Evolutionary conservation across 371 early-diverging fungal genomes (phyloP), one percentile per base, ranked within the genome.

Genomic region (Mycotypha africana): DNA sequence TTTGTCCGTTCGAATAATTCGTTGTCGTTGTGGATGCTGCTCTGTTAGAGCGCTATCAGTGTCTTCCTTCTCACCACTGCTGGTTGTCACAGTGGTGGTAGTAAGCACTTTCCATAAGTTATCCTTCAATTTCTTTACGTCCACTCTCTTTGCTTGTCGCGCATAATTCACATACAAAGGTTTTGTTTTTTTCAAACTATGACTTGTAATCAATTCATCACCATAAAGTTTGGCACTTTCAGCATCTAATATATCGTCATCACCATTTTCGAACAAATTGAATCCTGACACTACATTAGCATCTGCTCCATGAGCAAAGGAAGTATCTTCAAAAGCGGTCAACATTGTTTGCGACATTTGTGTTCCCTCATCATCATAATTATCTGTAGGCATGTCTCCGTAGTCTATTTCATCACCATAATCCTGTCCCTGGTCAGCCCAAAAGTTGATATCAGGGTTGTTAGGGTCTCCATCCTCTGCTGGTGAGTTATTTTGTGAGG

Each of bases 111-210:
- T 78, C 98, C 98, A 98, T 17, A 98, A 64, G 63, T 93, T 93
- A 28, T 95, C 93, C 61, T 98, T 98, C 33, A 98, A 75, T 53
- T 79, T 78, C 67, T 89, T 91, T 25, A 98, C 94, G 66, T 98
- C 94, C 2, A 96, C 95, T 33, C 88, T 76, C 70, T 98, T 98
- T 40, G 95, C 93, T 9, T 79, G 81, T 44, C 81, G 76, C 16
- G 95, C 89, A 53, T 89, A 95, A 52, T 83, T 88, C 43, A 95
- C 78, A 55, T 79, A 81, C 16, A 77, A 62, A 9, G 89, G 82
- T 49, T 85, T 88, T 51, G 79, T 76, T 19, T 79, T 77, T 47
- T 80, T 84, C 42, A 67, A 34, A 2, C 38, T 60, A 38, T 70
- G 70, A 33, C 58, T 60, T 4, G 73, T 69, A 23, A 74, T 63